phyloP scores from a whole-genome alignment of 495 filamentous ascomycete species.

The Zalerion maritima region DNA sequence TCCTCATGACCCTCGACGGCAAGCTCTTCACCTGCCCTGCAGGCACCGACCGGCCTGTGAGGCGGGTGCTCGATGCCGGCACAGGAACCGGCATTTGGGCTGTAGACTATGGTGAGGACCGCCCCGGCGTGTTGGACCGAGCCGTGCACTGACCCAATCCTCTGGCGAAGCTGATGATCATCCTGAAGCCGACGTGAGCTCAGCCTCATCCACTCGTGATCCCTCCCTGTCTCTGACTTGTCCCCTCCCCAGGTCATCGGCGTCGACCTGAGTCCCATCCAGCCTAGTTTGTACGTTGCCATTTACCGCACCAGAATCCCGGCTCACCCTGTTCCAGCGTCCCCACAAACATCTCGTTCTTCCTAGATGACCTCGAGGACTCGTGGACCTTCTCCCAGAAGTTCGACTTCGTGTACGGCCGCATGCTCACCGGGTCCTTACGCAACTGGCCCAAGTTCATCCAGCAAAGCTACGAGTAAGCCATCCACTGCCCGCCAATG shows the following conservation, averaged over 20 bases:
- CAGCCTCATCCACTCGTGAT: no score
- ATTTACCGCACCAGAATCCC: no score
- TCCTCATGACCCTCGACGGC: slow-evolving; percentile 24
- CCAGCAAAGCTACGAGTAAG: slow-evolving; percentile 16
- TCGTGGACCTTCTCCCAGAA: slow-evolving; percentile 25
- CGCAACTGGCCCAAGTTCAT: slow-evolving; percentile 28
- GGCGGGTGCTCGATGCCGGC: slow-evolving; percentile 31
- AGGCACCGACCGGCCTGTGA: slow-evolving; percentile 15
- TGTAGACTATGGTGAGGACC: slow-evolving; percentile 27
- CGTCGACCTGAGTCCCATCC: slow-evolving; percentile 29
- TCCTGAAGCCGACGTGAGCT: slow-evolving; percentile 12
- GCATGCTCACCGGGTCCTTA: slow-evolving; percentile 28
- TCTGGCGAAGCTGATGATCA: slow-evolving; percentile 13
- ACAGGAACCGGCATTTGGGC: slow-evolving; percentile 35
- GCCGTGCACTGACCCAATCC: background rate
- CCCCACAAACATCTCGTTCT: slow-evolving; percentile 31
- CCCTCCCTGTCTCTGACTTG: slow-evolving; percentile 1
- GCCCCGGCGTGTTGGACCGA: background rate
- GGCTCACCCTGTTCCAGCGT: slow-evolving; percentile 9
- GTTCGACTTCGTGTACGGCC: slow-evolving; percentile 35
- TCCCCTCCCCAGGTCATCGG: slow-evolving; percentile 13
- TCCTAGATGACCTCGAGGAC: slow-evolving; percentile 34
- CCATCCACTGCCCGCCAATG: background rate
- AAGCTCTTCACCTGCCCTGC: slow-evolving; percentile 19
- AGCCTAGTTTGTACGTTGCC: slow-evolving; percentile 21